Percentiles rank a stretch among this genome's conserved stretches.
These are phyloP conservation scores for Linaria vulgaris DNA, from an alignment of 257 asterid species.

Conservation along the genomic window DNA sequence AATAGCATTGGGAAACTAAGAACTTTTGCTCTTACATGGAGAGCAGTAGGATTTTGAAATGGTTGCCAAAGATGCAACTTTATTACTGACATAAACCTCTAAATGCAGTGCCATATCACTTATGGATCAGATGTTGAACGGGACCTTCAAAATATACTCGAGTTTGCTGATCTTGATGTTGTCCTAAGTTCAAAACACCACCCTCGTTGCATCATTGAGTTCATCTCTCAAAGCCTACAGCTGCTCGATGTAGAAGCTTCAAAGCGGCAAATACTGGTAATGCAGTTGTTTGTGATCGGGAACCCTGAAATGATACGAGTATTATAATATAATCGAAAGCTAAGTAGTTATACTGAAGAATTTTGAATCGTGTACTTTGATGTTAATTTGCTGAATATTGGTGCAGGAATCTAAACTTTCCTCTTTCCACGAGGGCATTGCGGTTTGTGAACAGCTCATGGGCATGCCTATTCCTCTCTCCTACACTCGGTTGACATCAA, in stretches of 20 bases:
- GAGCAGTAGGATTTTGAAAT: not conserved
- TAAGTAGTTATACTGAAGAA: not conserved
- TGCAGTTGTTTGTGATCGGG: not conserved
- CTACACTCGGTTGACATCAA: conserved; percentile 89
- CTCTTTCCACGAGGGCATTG: conserved; percentile 84
- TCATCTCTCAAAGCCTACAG: conserved; percentile 85
- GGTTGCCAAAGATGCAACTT: conserved; percentile 6
- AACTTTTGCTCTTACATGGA: conserved; percentile 2
- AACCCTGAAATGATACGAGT: not conserved
- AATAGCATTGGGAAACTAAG: not conserved
- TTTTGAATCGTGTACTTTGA: not conserved
- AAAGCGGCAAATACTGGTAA: conserved; percentile 72
- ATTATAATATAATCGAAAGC: too few species aligned
- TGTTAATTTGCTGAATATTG: conserved; percentile 13
- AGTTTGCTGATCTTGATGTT: conserved; percentile 68
- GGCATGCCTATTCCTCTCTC: conserved; percentile 92
- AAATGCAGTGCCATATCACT: conserved; percentile 80
- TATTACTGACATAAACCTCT: conserved; percentile 16
- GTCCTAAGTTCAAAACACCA: conserved; percentile 77
- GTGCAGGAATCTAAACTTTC: conserved; percentile 82
- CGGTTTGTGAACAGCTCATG: conserved; percentile 79
- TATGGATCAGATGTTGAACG: conserved; percentile 62
- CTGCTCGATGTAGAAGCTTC: conserved; percentile 63
- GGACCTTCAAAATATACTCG: conserved; percentile 69
- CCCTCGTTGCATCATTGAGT: conserved; percentile 84